A percentile compares a stretch with the other conserved stretches of the same genome.
Evolutionary conservation across 345 rosid species (phyloP).

Genomic region (Acer saccharum): DNA sequence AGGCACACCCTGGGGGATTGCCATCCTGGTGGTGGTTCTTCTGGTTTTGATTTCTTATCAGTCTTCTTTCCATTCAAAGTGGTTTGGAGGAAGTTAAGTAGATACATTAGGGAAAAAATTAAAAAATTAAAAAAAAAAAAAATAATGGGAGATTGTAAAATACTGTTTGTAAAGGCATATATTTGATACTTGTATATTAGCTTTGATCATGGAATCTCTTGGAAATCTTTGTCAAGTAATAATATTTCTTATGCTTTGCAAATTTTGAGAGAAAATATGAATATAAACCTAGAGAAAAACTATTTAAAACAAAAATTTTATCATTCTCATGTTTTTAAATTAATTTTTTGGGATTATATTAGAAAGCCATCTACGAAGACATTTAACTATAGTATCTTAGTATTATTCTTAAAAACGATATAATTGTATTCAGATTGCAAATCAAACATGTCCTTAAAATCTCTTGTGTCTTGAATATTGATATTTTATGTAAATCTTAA

Average conservation of each 20-base stretch:
- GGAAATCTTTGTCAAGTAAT: neutral
- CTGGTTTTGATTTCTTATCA: constrained; percentile 50
- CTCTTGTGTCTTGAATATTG: too few species aligned
- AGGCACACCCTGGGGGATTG: constrained; percentile 48
- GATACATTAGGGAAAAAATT: neutral
- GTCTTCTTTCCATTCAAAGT: constrained; percentile 54
- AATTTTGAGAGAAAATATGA: too few species aligned
- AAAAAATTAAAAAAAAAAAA: neutral
- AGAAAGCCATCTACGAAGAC: neutral
- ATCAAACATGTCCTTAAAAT: too few species aligned
- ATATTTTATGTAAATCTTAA: too few species aligned
- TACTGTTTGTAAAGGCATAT: neutral
- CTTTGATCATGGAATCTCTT: neutral
- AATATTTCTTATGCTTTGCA: too few species aligned
- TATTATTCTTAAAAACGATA: too few species aligned
- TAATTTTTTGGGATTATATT: too few species aligned
- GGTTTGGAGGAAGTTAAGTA: constrained; percentile 43
- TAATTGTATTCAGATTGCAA: too few species aligned
- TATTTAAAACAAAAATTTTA: too few species aligned
- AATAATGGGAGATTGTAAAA: neutral
- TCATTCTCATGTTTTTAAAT: too few species aligned
- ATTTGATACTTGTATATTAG: neutral
- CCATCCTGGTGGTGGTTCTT: constrained; percentile 38
- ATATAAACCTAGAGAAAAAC: neutral
- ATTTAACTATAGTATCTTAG: too few species aligned